A percentile compares a stretch with the other conserved stretches of the same genome.
Evolutionary conservation across 2,329 filamentous ascomycete species (phyloP).

Genomic region (Talaromyces sp.): DNA sequence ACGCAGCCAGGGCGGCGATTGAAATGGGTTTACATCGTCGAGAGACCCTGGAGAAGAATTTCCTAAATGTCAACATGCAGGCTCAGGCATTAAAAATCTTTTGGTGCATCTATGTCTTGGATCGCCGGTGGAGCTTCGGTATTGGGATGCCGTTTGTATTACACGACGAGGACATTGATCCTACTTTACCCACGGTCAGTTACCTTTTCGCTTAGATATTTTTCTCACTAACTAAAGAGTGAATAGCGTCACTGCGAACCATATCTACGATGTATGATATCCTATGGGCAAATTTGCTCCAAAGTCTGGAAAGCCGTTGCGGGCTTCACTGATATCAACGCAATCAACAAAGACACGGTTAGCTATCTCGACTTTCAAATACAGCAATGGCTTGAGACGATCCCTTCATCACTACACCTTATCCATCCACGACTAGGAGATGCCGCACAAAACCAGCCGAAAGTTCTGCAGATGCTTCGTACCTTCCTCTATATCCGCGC

Average conservation of each 20-base stretch:
- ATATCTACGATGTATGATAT: slow-evolving; percentile 6
- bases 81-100: background rate
- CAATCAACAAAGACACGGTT: background rate
- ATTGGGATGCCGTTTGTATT: slow-evolving; percentile 8
- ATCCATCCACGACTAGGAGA: background rate
- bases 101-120: slow-evolving; percentile 16
- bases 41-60: background rate
- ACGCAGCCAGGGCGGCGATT: slow-evolving; percentile 59
- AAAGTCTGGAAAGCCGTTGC: slow-evolving; percentile 4
- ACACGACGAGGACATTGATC: slow-evolving; percentile 5
- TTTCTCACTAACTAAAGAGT: background rate
- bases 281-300: background rate
- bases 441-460: background rate
- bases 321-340: background rate
- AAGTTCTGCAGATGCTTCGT: background rate
- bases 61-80: background rate
- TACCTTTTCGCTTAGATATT: background rate
- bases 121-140: slow-evolving; percentile 12
- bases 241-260: background rate
- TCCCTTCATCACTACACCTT: background rate
- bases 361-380: slow-evolving; percentile 7
- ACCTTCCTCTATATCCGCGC: slow-evolving; percentile 7
- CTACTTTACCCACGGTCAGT: background rate
- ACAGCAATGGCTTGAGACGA: background rate
- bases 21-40: slow-evolving; percentile 57